Evolutionary conservation across 306 rosid genomes (phyloP).

Genomic region (Vicia sativa): DNA sequence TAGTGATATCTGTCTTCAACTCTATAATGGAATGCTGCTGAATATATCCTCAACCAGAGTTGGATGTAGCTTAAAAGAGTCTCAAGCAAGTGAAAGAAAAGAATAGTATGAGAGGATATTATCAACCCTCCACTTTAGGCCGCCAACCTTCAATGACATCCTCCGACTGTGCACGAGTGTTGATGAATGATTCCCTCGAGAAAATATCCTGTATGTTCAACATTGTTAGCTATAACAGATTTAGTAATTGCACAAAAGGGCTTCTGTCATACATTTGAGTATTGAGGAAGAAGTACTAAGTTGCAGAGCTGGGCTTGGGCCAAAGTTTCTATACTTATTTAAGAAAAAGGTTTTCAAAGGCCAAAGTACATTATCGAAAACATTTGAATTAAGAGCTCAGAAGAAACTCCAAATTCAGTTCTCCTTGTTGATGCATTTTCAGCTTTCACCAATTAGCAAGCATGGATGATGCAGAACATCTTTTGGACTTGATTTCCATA

Average conservation of each 20-base stretch:
- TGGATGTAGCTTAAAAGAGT: conserved; percentile 21
- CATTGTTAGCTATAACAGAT: conserved; percentile 32
- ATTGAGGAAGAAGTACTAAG: background rate
- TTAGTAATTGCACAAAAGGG: background rate
- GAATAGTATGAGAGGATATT: conserved; percentile 18
- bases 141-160: conserved; percentile 98
- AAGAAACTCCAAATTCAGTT: conserved; percentile 3
- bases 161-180: conserved; percentile 73
- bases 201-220: conserved; percentile 61
- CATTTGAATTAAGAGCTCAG: background rate
- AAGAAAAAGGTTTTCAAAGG: background rate
- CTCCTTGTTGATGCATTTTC: background rate
- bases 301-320: background rate
- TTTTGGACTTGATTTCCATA: conserved; percentile 16
- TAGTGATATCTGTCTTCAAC: conserved; percentile 12
- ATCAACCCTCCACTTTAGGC: conserved; percentile 78
- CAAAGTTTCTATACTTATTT: background rate
- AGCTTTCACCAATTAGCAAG: conserved; percentile 7
- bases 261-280: background rate
- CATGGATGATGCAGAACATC: background rate
- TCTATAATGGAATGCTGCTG: background rate
- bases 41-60: conserved; percentile 24
- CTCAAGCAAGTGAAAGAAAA: conserved; percentile 8
- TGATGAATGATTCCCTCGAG: conserved; percentile 77
- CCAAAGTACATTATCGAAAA: conserved; percentile 8